A percentile compares a stretch with the other conserved stretches of the same genome.
phyloP scores from a whole-genome alignment of 352 stramenopile species.

The Globisporangium camurandrum region DNA sequence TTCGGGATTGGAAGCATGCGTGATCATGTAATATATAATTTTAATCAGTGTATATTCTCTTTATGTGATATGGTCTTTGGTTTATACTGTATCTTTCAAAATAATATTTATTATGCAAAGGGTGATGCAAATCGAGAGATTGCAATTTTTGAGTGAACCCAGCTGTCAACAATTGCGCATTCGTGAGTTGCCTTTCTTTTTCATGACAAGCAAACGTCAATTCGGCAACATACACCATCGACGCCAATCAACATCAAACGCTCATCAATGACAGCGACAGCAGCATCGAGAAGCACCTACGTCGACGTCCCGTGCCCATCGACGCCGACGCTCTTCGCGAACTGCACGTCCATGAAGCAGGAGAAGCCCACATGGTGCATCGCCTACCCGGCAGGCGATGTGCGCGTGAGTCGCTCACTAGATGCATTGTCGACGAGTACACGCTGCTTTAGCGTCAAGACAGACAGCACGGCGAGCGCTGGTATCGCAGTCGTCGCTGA shows the following conservation, averaged over 20 bases:
- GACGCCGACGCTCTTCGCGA: constrained; percentile 4
- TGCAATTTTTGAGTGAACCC: background rate
- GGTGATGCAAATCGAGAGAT: too few relatives aligned
- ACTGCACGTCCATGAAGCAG: background rate
- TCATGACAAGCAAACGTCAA: too few relatives aligned
- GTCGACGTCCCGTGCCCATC: constrained; percentile 2
- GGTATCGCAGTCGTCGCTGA: background rate
- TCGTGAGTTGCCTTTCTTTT: too few relatives aligned
- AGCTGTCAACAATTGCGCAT: background rate
- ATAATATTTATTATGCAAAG: too few relatives aligned
- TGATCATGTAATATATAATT: background rate
- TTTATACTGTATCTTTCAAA: background rate
- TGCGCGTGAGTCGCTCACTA: background rate
- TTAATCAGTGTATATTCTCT: background rate
- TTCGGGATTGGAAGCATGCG: background rate
- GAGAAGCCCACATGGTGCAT: background rate
- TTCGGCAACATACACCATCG: background rate
- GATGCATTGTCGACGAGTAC: background rate
- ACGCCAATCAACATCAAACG: background rate
- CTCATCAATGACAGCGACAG: background rate
- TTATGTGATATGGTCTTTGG: background rate
- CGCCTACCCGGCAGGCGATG: constrained; percentile 2
- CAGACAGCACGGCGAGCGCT: background rate
- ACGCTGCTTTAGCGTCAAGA: background rate
- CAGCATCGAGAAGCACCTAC: background rate